Conservation (phyloP, 2,329 filamentous ascomycete genomes). For the Pseudopyrenochaeta lycopersici region DNA sequence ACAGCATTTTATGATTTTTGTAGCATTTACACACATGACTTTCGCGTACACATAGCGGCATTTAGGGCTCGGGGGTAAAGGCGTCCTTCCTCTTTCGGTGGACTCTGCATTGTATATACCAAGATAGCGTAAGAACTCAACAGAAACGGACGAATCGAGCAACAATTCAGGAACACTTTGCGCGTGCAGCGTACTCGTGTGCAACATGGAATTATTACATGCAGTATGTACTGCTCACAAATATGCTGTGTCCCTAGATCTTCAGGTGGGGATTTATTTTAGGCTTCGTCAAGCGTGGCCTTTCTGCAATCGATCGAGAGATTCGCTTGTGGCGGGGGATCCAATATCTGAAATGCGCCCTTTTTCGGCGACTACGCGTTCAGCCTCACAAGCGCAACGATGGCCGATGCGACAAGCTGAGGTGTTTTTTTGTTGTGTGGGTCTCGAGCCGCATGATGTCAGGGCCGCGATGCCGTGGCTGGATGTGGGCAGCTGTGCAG, state of each 20-base stretch:
- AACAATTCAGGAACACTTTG: conserved; percentile 10
- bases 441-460: conserved; percentile 12
- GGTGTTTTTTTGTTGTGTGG: conserved; percentile 6
- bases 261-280: background rate
- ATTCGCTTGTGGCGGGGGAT: background rate
- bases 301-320: background rate
- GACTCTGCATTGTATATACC: conserved; percentile 13
- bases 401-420: conserved; percentile 11
- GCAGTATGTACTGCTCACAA: conserved; percentile 1
- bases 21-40: conserved; percentile 14
- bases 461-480: no score
- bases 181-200: background rate
- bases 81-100: conserved; percentile 19
- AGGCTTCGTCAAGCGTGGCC: background rate
- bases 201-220: background rate
- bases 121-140: background rate
- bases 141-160: conserved; percentile 14
- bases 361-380: conserved; percentile 9
- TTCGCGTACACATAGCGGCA: conserved; percentile 13
- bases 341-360: conserved; percentile 7
- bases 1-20: conserved; percentile 5
- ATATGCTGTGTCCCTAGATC: background rate
- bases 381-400: conserved; percentile 9
- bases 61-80: conserved; percentile 13
- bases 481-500: background rate